Base-by-base conservation (phyloP, 2,329 filamentous ascomycete genomes). In the Fusarium xyrophilum region DNA sequence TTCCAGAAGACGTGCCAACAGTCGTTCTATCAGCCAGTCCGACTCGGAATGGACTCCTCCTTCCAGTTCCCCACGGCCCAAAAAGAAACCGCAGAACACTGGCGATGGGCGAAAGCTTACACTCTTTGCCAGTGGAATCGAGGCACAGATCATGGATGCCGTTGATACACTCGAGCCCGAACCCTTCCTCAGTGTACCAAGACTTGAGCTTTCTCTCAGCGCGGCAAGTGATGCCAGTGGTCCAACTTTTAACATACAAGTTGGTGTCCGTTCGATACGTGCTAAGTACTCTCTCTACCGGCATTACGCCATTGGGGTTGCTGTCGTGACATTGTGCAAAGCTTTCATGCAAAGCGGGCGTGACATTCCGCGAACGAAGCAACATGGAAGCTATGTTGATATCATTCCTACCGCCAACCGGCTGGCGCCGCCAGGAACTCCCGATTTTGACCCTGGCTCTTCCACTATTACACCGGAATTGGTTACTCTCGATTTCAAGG, bases 231-330 rank as follows among this genome's bases (percentile, higher is more conserved):
- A 99, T 77, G 88, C 88, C 32, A 92, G 97, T 74, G 95, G 94
- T 0, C 92, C 93, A 0, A 85, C 97, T 9, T 92, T 97, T 74
- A 93, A 98, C 75, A 80, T 98, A 43, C 93, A 96, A 70, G 91
- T 93, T 0, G 88, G 91, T 54, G 86, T 96, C 23, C 91, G 91
- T 70, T 93, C 91, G 9, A 80, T 99, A 4, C 88, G 92, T 64
- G 75, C 97, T 11, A 91, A 96, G 52, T 98, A 98, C 76, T 99
- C 96, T 1, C 85, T 99, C 0, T 97, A 96, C 77, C 90, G 94
- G 6, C 94, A 97, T 76, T 99, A 97, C 75, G 91, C 94, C 1
- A 85, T 96, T 28, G 92, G 93, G 2, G 89, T 98, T 63, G 96
- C 95, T 12, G 82, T 86, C 27, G 89, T 89, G 75, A 92, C 96